Evolutionary conservation across 2,329 filamentous ascomycete species (phyloP).

Genomic region (Calonectria ilicicola): DNA sequence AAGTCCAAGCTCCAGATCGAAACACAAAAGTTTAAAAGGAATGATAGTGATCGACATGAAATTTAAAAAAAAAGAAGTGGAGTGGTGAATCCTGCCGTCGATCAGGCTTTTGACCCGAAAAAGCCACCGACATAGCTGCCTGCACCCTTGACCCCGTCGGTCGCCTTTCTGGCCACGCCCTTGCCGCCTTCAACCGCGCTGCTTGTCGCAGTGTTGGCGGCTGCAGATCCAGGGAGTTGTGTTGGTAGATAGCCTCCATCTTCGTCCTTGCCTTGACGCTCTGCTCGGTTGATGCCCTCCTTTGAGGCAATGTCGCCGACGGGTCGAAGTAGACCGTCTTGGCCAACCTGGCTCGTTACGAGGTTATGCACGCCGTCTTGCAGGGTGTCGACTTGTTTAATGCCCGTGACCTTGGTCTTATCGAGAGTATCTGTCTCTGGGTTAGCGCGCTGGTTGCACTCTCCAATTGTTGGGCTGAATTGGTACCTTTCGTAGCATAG

Average conservation of each 20-base stretch:
- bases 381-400: slow-evolving; percentile 74
- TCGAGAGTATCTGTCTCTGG: slow-evolving; percentile 67
- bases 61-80: background rate
- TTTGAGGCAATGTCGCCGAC: slow-evolving; percentile 72
- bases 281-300: slow-evolving; percentile 74
- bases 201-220: slow-evolving; percentile 41
- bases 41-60: background rate
- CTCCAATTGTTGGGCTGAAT: slow-evolving; percentile 27
- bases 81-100: background rate
- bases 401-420: slow-evolving; percentile 77
- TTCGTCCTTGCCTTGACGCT: slow-evolving; percentile 74
- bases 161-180: slow-evolving; percentile 40
- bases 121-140: slow-evolving; percentile 49
- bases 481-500: slow-evolving; percentile 75
- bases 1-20: background rate
- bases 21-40: background rate
- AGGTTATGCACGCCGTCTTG: slow-evolving; percentile 76
- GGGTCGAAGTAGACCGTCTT: slow-evolving; percentile 75
- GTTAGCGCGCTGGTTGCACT: slow-evolving; percentile 11
- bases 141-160: slow-evolving; percentile 45
- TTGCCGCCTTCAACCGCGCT: slow-evolving; percentile 47
- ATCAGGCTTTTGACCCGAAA: slow-evolving; percentile 37
- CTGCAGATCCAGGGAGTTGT: slow-evolving; percentile 44
- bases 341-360: slow-evolving; percentile 72
- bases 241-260: slow-evolving; percentile 60